phyloP scores from a whole-genome alignment of 495 filamentous ascomycete species.

The Neurospora sp. region DNA sequence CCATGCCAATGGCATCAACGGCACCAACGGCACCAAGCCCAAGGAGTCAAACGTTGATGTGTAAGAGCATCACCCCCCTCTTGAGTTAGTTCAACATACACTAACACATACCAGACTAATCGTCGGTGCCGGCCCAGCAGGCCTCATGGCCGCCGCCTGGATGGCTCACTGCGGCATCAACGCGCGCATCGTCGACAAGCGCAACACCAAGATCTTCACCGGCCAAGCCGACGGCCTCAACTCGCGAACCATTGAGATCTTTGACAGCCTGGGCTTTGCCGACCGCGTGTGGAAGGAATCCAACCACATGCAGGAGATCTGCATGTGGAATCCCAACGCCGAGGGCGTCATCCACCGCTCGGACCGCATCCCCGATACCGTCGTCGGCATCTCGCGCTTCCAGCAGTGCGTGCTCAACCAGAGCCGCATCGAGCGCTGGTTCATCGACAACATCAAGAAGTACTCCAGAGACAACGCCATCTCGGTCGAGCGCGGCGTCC shows the following conservation, averaged over 20 bases:
- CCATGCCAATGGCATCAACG: neutral
- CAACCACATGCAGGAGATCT: constrained; percentile 41
- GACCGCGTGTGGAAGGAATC: constrained; percentile 52
- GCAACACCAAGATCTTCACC: constrained; percentile 21
- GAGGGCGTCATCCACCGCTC: constrained; percentile 45
- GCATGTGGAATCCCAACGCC: constrained; percentile 36
- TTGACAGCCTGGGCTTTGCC: constrained; percentile 56
- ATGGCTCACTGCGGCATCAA: constrained; percentile 50
- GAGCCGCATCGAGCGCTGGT: constrained; percentile 47
- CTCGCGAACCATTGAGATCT: constrained; percentile 50
- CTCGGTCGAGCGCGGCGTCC: constrained; percentile 41
- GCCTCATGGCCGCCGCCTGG: constrained; percentile 55
- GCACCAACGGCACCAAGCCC: neutral
- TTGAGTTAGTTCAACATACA: neutral
- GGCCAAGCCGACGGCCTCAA: constrained; percentile 21
- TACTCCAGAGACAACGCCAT: constrained; percentile 29
- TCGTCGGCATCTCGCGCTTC: constrained; percentile 41
- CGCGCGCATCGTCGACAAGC: constrained; percentile 54
- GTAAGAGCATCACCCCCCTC: constrained; percentile 8
- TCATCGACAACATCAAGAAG: constrained; percentile 40
- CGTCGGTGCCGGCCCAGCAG: constrained; percentile 57
- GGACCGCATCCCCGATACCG: constrained; percentile 40
- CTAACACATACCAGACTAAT: constrained; percentile 30
- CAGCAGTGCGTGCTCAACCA: constrained; percentile 47
- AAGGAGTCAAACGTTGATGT: constrained; percentile 25